These are phyloP conservation scores for Eucalyptus tenuipes DNA, from an alignment of 345 rosid species.

Conservation along the genomic window DNA sequence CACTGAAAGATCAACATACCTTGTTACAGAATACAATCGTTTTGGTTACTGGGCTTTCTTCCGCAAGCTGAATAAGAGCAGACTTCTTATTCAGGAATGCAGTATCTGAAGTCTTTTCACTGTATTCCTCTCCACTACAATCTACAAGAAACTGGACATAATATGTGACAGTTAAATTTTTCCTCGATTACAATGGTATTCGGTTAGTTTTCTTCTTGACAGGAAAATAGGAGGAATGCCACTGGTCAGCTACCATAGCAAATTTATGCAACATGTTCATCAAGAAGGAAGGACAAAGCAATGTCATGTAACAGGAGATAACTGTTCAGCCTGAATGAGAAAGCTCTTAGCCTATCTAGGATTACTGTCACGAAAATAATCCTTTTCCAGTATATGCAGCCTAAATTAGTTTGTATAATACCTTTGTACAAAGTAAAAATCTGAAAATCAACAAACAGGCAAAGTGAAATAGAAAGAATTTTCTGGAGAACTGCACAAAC, in stretches of 20 bases:
- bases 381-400: background rate
- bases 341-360: background rate
- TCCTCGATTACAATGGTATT: background rate
- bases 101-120: constrained; percentile 51
- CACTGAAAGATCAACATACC: constrained; percentile 12
- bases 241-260: background rate
- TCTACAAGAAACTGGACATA: constrained; percentile 66
- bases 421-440: background rate
- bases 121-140: constrained; percentile 71
- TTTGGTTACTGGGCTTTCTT: constrained; percentile 49
- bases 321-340: background rate
- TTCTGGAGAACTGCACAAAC: background rate
- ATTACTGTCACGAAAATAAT: background rate
- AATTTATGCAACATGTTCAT: background rate
- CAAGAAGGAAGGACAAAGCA: background rate
- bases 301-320: background rate
- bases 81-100: constrained; percentile 76
- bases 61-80: constrained; percentile 65
- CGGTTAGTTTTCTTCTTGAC: background rate
- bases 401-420: background rate
- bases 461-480: background rate
- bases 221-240: background rate
- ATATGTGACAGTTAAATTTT: background rate
- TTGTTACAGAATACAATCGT: constrained; percentile 87
- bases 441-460: background rate